Evolutionary conservation across 2,329 filamentous ascomycete species (phyloP), one percentile per base, ranked within the genome.

Genomic region (Gremmenia infestans): DNA sequence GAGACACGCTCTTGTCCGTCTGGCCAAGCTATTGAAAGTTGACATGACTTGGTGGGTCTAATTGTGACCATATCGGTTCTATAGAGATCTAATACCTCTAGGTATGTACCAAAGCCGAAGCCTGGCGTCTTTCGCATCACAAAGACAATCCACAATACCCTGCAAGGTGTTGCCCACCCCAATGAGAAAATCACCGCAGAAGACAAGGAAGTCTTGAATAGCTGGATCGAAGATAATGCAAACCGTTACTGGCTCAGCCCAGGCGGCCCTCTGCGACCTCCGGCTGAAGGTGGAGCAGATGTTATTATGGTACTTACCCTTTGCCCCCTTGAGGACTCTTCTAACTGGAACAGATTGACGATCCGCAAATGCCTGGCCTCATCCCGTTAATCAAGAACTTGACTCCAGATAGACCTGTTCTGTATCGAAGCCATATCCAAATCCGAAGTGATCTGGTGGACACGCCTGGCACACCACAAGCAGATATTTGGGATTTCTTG

Each of bases 81-180:
- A 32, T 8, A 11, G 28, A 17, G 5, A 23, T 52, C 50, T 57
- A 39, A 57, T 46, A 32, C 32, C 36, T n/a, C 2, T 50, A 62
- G 57, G 61, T 67, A 67, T 54, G 89, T 93, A 1, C 89, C 89
- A 6, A 91, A 90, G 70, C 88, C 89, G 22, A 85, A 87, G 50
- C 88, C 88, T 3, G 85, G 87, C 15, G 84, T 93, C 11, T 94
- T 94, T 72, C 80, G 88, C 50, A 87, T 90, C 71, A 94, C 89
- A 63, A 94, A 94, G 74, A 91, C 87, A 62, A 88, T 91, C 64
- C 89, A 94, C 80, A 94, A 94, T 72, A 92, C 93, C 61, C 82
- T 94, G 2, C 89, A 94, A 72, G 89, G 89, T 8, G 89, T 92
- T 43, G 83, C 84, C 42, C 76, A 79, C 25, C 81, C 83, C 0